phyloP scores from a whole-genome alignment of 1,284 basidiomycete species.

The Rhodotorula sp. region DNA sequence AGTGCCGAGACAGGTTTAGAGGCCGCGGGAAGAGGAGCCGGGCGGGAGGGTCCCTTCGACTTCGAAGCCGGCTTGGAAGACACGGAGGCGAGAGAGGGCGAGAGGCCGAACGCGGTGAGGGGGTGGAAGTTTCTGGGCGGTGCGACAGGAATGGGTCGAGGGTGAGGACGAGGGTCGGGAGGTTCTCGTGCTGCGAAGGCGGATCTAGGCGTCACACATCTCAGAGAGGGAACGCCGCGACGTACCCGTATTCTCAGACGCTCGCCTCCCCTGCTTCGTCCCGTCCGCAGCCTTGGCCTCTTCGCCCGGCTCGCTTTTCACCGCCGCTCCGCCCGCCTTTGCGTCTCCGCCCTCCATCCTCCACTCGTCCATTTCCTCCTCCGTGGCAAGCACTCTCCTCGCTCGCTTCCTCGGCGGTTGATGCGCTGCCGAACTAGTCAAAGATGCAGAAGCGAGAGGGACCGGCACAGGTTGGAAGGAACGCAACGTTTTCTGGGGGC shows the following conservation, averaged over 20 bases:
- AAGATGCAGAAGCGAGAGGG: neutral
- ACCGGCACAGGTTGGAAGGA: neutral
- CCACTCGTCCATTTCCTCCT: conserved; percentile 6
- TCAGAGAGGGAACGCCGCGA: neutral
- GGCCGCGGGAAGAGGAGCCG: neutral
- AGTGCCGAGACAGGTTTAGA: neutral
- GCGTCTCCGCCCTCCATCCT: neutral
- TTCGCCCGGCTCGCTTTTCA: neutral
- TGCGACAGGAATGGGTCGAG: neutral
- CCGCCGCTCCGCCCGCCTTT: neutral
- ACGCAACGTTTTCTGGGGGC: neutral
- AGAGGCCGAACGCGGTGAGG: neutral
- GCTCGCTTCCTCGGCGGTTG: neutral
- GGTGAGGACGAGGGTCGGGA: neutral
- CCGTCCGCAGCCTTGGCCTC: too few species aligned
- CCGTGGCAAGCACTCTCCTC: conserved; percentile 10
- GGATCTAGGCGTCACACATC: neutral
- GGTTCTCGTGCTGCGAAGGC: neutral
- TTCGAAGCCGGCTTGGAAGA: neutral
- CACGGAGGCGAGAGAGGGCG: too few species aligned
- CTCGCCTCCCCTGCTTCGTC: neutral
- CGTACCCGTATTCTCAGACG: neutral
- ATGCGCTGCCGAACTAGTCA: too few species aligned
- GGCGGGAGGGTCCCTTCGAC: too few species aligned
- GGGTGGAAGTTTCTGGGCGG: neutral